Percentiles rank a stretch among this genome's conserved stretches.
Evolutionary conservation across 805 yeast genomes (phyloP).

Genomic region (Teunomyces kruisii): DNA sequence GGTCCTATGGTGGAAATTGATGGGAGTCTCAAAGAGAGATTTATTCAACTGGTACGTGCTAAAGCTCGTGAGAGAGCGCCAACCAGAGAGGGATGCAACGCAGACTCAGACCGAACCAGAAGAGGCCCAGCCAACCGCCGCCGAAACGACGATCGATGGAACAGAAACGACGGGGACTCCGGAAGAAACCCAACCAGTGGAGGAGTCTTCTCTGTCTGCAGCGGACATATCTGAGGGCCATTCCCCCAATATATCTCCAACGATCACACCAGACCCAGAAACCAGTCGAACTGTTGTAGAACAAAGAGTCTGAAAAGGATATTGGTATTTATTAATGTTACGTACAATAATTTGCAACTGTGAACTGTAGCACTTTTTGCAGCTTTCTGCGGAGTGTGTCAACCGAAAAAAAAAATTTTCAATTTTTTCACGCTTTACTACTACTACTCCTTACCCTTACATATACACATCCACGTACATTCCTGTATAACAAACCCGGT

Average conservation of each 20-base stretch:
- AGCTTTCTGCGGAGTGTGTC: background rate
- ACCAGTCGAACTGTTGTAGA: slow-evolving; percentile 19
- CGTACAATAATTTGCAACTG: background rate
- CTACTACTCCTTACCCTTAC: background rate
- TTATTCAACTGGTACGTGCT: slow-evolving; percentile 52
- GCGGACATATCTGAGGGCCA: background rate
- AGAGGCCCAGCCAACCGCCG: slow-evolving; percentile 1
- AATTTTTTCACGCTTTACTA: background rate
- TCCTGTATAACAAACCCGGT: background rate
- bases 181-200: background rate
- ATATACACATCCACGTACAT: background rate
- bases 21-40: slow-evolving; percentile 54
- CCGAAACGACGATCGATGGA: background rate
- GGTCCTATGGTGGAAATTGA: slow-evolving; percentile 50
- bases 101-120: slow-evolving; percentile 24
- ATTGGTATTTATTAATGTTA: background rate
- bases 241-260: background rate
- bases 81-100: background rate
- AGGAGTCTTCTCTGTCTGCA: background rate
- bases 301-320: slow-evolving; percentile 15
- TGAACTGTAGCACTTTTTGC: background rate
- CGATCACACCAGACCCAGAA: slow-evolving; percentile 4
- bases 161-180: background rate
- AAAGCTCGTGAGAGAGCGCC: background rate
- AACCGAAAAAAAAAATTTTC: background rate